Evolutionary conservation across 2,329 filamentous ascomycete genomes (phyloP).

Genomic region (Aspergillus pseudotamarii): DNA sequence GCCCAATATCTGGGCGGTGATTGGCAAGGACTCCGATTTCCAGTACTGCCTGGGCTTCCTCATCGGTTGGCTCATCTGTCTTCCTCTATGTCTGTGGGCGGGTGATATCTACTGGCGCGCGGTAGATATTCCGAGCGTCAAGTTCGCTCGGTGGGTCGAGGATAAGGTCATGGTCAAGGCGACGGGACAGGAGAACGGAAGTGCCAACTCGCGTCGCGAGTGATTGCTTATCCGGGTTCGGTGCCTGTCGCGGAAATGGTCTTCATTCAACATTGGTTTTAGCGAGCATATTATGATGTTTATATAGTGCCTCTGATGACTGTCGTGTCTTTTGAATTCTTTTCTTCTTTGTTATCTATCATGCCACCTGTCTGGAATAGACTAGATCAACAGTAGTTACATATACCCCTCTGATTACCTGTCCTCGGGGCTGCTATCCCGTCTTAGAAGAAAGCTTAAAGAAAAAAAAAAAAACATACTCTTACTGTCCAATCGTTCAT

Average conservation of each 20-base stretch:
- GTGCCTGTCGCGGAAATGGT: not conserved
- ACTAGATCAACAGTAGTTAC: not conserved
- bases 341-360: conserved; percentile 1
- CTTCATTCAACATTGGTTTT: conserved; percentile 13
- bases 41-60: conserved; percentile 45
- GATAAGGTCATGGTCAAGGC: conserved; percentile 31
- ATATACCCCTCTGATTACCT: not conserved
- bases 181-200: conserved; percentile 6
- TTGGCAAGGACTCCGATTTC: conserved; percentile 42
- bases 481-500: conserved; percentile 29
- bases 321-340: not conserved
- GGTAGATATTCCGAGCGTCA: conserved; percentile 56
- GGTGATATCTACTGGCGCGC: conserved; percentile 63
- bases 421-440: not conserved
- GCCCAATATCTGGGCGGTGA: conserved; percentile 44
- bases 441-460: not conserved
- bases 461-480: not conserved
- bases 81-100: conserved; percentile 53
- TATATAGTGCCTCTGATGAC: not conserved
- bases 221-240: conserved; percentile 7
- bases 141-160: conserved; percentile 55
- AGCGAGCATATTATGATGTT: conserved; percentile 6
- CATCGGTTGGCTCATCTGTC: conserved; percentile 43
- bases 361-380: not conserved
- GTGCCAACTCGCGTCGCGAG: conserved; percentile 9